Evolutionary conservation across 805 yeast genomes (phyloP).

Genomic region (Saccharomycopsis malanga): DNA sequence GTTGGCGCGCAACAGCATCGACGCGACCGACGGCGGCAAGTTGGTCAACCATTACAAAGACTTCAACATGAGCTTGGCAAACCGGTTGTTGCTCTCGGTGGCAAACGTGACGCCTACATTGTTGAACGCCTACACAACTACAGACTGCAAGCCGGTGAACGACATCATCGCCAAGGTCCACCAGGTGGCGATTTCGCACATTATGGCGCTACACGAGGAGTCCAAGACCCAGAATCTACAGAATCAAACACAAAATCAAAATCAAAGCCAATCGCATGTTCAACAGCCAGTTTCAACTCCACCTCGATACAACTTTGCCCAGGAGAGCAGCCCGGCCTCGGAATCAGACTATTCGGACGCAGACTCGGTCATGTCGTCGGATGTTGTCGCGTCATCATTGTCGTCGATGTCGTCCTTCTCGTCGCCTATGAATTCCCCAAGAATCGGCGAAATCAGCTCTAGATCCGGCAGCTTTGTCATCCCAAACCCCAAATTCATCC

Average conservation of each 20-base stretch:
- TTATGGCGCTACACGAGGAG: conserved; percentile 22
- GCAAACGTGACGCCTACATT: conserved; percentile 21
- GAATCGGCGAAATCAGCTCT: conserved; percentile 5
- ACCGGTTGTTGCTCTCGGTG: conserved; percentile 32
- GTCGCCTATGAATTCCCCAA: conserved; percentile 19
- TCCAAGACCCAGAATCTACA: conserved; percentile 10
- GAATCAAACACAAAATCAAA: conserved; percentile 3
- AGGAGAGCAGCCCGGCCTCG: conserved; percentile 13
- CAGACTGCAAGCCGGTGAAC: conserved; percentile 15
- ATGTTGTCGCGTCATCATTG: conserved; percentile 31
- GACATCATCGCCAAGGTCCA: conserved; percentile 20
- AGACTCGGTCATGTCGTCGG: conserved; percentile 19
- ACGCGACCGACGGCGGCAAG: conserved; percentile 34
- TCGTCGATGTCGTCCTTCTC: conserved; percentile 28
- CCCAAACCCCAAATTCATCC: conserved; percentile 9
- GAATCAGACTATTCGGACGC: conserved; percentile 17
- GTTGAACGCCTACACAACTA: conserved; percentile 16
- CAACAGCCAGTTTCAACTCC: conserved; percentile 24
- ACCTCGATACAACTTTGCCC: conserved; percentile 23
- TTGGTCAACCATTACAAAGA: conserved; percentile 43
- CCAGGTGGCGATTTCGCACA: conserved; percentile 22
- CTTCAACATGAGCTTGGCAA: conserved; percentile 43
- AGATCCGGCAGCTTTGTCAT: conserved; percentile 16
- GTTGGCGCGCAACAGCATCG: conserved; percentile 42
- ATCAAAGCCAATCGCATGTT: neutral